Base-by-base conservation (phyloP, 2,329 filamentous ascomycete species). In the Penicillium sp. region DNA sequence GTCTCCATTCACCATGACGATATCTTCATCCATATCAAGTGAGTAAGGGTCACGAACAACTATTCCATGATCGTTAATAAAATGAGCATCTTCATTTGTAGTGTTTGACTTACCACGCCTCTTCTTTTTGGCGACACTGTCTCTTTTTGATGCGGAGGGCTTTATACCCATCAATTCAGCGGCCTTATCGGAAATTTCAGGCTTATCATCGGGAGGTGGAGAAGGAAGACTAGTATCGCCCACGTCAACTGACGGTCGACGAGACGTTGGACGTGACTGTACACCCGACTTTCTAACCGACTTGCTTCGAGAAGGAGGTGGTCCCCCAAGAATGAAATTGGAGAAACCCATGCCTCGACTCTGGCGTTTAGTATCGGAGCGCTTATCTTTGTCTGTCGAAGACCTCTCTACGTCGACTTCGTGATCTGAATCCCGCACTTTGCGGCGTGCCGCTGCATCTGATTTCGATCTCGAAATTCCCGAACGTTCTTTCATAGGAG, bases 131-230 rank as follows among this genome's bases (percentile, higher is more conserved):
- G 76, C 76, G 59, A 75, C 77, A 50, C 77, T 77, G 12, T 77
- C 76, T 45, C 64, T 66, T 42, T 61, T 66, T 5, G 76, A 77
- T 63, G 77, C 79, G 26, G 76, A 69, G 56, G 71, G 73, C 59
- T 71, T 77, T 59, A 83, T 73, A 63, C 76, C 91, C 84, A 94
- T 84, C 52, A 93, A 74, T 71, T 86, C 91, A 30, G 90, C 89
- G 26, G 90, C 90, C 72, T 95, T 96, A 47, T 84, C 81, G 7
- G 86, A 81, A 67, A 90, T 81, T 52, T 83, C 82, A 3, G 80
- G 80, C 43, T 79, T 75, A 30, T 88, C 83, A 28, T 91, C 90
- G 2, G 87, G 84, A 8, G 89, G 88, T 3, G 90, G 89, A 20
- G 89, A 90, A 47, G 83, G 79, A 59, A 92, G 77, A 7, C 85